A percentile compares a stretch with the other conserved stretches of the same genome.
Conservation (phyloP, 768 basidiomycete species). For the Coprinopsis strossmayeri region DNA sequence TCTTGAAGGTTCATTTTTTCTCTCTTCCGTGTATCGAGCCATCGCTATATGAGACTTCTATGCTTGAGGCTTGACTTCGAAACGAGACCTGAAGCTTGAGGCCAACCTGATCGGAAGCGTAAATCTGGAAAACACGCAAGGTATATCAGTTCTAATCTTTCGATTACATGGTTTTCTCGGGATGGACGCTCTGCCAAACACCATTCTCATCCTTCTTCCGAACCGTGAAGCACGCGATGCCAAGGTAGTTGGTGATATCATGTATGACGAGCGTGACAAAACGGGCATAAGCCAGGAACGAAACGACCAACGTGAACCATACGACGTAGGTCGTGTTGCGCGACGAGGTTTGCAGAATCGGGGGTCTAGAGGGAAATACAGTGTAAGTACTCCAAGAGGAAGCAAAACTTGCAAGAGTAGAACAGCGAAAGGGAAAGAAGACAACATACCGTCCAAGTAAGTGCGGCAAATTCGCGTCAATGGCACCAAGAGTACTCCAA, state of each 20-base stretch:
- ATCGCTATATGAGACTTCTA: too few relatives aligned
- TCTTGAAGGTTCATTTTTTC: too few relatives aligned
- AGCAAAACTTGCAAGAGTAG: not conserved
- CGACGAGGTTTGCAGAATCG: conserved; percentile 68
- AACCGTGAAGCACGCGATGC: conserved; percentile 93
- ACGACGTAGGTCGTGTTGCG: conserved; percentile 65
- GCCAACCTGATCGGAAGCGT: too few relatives aligned
- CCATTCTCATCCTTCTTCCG: conserved; percentile 65
- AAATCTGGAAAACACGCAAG: too few relatives aligned
- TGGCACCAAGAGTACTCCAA: conserved; percentile 66
- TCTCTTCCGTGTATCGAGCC: too few relatives aligned
- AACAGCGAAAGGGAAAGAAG: conserved; percentile 6
- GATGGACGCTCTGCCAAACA: conserved; percentile 10
- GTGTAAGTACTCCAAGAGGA: conserved; percentile 5
- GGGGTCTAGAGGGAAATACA: conserved; percentile 31
- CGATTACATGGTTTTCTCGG: not conserved
- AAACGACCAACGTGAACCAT: conserved; percentile 59
- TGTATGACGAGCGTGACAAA: conserved; percentile 80
- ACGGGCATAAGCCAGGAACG: conserved; percentile 63
- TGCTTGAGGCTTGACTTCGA: too few relatives aligned
- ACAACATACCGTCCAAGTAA: conserved; percentile 57
- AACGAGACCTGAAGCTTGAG: too few relatives aligned
- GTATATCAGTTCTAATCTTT: too few relatives aligned
- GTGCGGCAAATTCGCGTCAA: conserved; percentile 77
- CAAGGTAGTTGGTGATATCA: conserved; percentile 87